Conservation (phyloP, 129 eudicot genomes). For the Flaveria brownii region DNA sequence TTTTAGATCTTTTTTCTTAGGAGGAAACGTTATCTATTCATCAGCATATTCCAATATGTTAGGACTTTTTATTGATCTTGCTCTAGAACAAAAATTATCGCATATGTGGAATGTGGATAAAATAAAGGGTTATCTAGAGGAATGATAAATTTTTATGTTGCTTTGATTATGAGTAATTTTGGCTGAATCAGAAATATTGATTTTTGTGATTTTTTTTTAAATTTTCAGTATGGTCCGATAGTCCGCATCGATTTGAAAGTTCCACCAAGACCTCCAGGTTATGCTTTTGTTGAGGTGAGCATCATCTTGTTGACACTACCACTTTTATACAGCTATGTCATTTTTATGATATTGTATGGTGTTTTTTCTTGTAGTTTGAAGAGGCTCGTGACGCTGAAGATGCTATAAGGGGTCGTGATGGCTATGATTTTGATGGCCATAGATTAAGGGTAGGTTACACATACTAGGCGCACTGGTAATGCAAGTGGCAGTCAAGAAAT, state of each 20-base stretch:
- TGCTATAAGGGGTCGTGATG: slow-evolving; percentile 96
- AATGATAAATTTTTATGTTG: neutral
- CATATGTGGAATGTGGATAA: neutral
- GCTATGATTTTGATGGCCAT: slow-evolving; percentile 91
- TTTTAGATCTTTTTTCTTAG: no score
- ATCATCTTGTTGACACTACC: slow-evolving; percentile 3
- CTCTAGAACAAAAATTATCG: neutral
- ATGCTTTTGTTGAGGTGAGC: slow-evolving; percentile 91
- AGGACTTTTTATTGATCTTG: neutral
- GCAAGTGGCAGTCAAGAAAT: neutral
- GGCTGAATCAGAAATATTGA: neutral
- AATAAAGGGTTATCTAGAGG: neutral
- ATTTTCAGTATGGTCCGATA: slow-evolving; percentile 85
- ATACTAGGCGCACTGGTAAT: slow-evolving; percentile 19
- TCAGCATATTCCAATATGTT: neutral
- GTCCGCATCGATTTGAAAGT: slow-evolving; percentile 86
- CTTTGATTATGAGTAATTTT: neutral
- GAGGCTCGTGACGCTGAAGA: slow-evolving; percentile 95
- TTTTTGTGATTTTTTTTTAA: slow-evolving; percentile 12
- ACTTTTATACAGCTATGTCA: neutral
- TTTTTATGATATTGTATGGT: neutral
- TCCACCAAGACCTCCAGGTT: slow-evolving; percentile 99
- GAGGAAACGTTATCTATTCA: no score
- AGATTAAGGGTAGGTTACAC: slow-evolving; percentile 71
- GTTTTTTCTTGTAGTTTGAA: slow-evolving; percentile 56